These are phyloP conservation scores for Simmondsia chinensis DNA, from an alignment of 148 eudicot genomes.

Conservation along the genomic window DNA sequence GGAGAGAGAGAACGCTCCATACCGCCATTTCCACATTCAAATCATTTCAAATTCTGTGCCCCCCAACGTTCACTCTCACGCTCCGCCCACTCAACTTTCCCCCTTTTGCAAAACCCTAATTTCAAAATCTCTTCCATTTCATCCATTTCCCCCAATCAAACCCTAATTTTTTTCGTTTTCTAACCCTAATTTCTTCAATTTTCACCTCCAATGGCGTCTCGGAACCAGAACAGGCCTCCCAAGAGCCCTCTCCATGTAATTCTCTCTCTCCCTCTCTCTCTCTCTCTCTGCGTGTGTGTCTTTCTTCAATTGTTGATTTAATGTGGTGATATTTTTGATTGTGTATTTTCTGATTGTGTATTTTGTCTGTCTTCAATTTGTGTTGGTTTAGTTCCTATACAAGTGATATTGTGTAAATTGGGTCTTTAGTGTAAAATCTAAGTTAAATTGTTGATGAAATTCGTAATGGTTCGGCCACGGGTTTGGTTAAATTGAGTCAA, in stretches of 20 bases:
- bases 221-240: slow-evolving; percentile 44
- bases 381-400: too few relatives aligned
- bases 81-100: neutral
- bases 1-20: neutral
- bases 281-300: neutral
- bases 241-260: slow-evolving; percentile 31
- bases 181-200: neutral
- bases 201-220: slow-evolving; percentile 22
- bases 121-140: slow-evolving; percentile 7
- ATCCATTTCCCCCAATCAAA: neutral
- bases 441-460: too few relatives aligned
- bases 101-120: slow-evolving; percentile 18
- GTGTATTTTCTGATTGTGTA: neutral
- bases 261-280: slow-evolving; percentile 4
- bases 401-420: too few relatives aligned
- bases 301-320: neutral
- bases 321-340: neutral
- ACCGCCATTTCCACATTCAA: slow-evolving; percentile 16
- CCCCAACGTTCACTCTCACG: slow-evolving; percentile 5
- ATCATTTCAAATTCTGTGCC: slow-evolving; percentile 12
- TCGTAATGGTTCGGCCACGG: too few relatives aligned
- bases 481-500: too few relatives aligned
- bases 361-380: too few relatives aligned
- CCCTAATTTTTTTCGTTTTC: neutral
- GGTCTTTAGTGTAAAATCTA: too few relatives aligned